These are phyloP conservation scores for Rhododendron henanense DNA, from an alignment of 148 eudicot genomes.

Conservation along the genomic window DNA sequence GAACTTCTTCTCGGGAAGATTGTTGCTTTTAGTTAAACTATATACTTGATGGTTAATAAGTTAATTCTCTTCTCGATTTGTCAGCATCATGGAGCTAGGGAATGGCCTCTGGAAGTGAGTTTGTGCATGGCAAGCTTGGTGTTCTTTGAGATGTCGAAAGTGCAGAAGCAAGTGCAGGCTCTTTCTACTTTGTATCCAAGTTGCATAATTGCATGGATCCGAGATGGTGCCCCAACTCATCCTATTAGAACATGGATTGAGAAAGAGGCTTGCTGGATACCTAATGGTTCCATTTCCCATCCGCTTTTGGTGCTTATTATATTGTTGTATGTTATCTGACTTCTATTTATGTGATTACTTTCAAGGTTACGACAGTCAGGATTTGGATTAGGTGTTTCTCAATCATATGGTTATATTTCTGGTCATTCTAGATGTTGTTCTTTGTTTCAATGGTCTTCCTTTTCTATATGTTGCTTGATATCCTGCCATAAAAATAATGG, in stretches of 20 bases:
- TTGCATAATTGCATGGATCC: background rate
- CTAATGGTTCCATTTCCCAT: background rate
- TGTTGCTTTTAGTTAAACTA: background rate
- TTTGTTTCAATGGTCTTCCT: background rate
- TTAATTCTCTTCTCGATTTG: conserved; percentile 51
- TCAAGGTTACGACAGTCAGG: background rate
- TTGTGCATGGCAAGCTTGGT: background rate
- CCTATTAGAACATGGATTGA: conserved; percentile 4
- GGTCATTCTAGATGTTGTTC: background rate
- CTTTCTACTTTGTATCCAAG: background rate
- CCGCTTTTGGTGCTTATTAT: background rate
- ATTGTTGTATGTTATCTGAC: background rate
- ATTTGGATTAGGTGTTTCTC: background rate
- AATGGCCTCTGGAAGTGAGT: conserved; percentile 66
- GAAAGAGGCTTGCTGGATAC: background rate
- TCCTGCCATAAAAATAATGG: background rate
- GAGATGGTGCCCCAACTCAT: conserved; percentile 4
- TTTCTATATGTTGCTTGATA: background rate
- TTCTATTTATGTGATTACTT: background rate
- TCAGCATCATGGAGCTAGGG: conserved; percentile 93
- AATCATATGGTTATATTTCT: background rate
- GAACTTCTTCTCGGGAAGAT: background rate
- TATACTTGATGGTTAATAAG: background rate
- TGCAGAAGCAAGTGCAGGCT: conserved; percentile 23
- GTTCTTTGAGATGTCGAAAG: conserved; percentile 73